Evolutionary conservation across 257 asterid species (phyloP).

Genomic region (Nicotiana undulata): DNA sequence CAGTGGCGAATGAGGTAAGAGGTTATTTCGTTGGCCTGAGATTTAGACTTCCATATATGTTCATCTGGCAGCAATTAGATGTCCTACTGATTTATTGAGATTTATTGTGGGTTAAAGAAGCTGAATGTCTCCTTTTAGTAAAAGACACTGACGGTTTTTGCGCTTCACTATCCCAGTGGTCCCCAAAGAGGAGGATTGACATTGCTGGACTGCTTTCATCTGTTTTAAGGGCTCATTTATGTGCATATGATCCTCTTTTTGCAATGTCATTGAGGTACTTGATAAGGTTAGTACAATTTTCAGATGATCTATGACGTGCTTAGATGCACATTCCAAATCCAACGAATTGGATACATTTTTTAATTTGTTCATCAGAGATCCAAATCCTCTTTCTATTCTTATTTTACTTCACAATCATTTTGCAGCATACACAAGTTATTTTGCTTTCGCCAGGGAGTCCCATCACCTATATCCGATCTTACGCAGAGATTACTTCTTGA

Average conservation of each 20-base stretch:
- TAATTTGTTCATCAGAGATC: neutral
- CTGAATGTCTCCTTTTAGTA: neutral
- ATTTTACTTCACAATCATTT: constrained; percentile 3
- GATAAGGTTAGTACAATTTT: constrained; percentile 53
- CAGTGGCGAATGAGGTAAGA: constrained; percentile 85
- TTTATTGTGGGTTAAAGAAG: neutral
- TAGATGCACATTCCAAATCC: neutral
- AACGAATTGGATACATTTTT: neutral
- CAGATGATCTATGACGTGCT: neutral
- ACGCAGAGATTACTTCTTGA: constrained; percentile 96
- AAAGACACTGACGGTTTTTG: neutral
- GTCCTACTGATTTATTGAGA: neutral
- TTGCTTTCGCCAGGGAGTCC: constrained; percentile 83
- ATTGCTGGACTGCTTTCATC: constrained; percentile 85
- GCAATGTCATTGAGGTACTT: constrained; percentile 87
- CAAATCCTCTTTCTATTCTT: neutral
- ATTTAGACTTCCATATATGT: neutral
- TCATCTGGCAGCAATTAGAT: neutral
- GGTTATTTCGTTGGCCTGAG: constrained; percentile 3
- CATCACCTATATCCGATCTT: constrained; percentile 83
- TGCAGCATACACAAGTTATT: constrained; percentile 88
- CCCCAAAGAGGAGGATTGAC: constrained; percentile 81
- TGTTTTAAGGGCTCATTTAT: constrained; percentile 73
- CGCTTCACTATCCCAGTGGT: constrained; percentile 62
- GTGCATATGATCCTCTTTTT: constrained; percentile 82